Evolutionary conservation across 805 yeast species (phyloP), one percentile per base, ranked within the genome.

Genomic region (Lipomyces yamadae): DNA sequence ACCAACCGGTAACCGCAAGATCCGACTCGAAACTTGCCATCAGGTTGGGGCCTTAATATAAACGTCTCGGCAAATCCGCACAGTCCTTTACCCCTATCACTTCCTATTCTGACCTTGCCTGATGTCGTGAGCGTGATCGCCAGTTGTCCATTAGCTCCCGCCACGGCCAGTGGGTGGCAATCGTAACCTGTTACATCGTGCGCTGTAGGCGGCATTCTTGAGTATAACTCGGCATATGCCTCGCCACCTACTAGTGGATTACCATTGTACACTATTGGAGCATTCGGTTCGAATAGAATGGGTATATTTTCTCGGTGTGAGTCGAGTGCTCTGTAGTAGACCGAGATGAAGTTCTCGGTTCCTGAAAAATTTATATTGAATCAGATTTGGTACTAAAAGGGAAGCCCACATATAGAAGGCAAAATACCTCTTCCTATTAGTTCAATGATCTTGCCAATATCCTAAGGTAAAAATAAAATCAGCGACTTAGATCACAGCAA

Each of bases 301-400:
- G 74, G 65, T n/a, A 76, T 69, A 30, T 74, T 75, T 4, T 72
- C 65, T 37, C 76, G 69, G 45, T 74, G 72, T 11, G 56, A 35
- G 68, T 80, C 82, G 55, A 79, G 68, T 13, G 77, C 76, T 48
- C 65, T 60, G 74, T 80, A 76, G 60, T 80, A 78, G 42, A 70
- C 72, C 39, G 62, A 50, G 39, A 72, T 58, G 64, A 77, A 77
- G n/a, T 50, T 64, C 29, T 63, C 63, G 82, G 93, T 91, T 90
- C 70, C 70, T 64, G 58, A 2, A 10, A 6, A 7, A 24, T 1
- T 24, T 33, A 33, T 6, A 13, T 15, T n/a, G 48, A n/a, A 24
- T 42, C 18, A 42, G 24, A 7, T 42, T 24, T 4, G 48, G n/a
- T 7, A 24, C 48, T 59, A 33, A 29, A 3, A 7, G 54, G 15